Evolutionary conservation across 2,329 filamentous ascomycete species (phyloP), one percentile per base, ranked within the genome.

Genomic region (Orbilia blumenaviensis): DNA sequence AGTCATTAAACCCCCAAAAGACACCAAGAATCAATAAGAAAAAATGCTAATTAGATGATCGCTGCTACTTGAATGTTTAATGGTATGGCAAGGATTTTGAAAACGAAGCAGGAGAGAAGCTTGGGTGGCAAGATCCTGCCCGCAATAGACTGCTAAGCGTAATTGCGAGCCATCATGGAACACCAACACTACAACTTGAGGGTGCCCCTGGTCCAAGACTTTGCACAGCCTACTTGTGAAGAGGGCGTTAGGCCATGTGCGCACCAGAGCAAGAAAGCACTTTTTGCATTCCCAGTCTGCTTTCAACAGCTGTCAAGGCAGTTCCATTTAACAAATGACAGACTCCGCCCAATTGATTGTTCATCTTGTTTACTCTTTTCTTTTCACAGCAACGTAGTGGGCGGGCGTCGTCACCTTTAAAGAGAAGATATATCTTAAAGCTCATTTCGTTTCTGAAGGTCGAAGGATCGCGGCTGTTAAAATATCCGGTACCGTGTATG

Each of bases 91-190:
- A 68, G 71, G 63, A 62, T 74, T 56, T 29, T 18, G 42, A 54
- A 66, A 29, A 50, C 36, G n/a, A 44, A 74, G 62, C 34, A 56
- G 63, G 48, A 66, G 61, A 27, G n/a, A 32, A 36, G 29, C 25
- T 27, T 38, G 52, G 60, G 69, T 67, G 60, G 46, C 71, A 67
- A 64, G 63, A 74, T 66, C 71, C 71, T 75, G 63, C 71, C 71
- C 32, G 46, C 63, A 75, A 61, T 41, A 63, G 71, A 10, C 54
- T 16, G 64, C 61, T 76, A 76, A 69, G 58, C 72, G 72, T 56
- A 66, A 76, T 56, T 56, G 10, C 52, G 48, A 58, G 50, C 52
- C 29, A 58, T 67, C 63, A 56, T 63, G 63, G 44, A 56, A 54
- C 21, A 41, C 56, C 63, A 66, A 66, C 69, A 32, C 25, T 48